These are phyloP conservation scores for Penicillium manginii DNA, from an alignment of 495 filamentous ascomycete species.

Conservation along the genomic window DNA sequence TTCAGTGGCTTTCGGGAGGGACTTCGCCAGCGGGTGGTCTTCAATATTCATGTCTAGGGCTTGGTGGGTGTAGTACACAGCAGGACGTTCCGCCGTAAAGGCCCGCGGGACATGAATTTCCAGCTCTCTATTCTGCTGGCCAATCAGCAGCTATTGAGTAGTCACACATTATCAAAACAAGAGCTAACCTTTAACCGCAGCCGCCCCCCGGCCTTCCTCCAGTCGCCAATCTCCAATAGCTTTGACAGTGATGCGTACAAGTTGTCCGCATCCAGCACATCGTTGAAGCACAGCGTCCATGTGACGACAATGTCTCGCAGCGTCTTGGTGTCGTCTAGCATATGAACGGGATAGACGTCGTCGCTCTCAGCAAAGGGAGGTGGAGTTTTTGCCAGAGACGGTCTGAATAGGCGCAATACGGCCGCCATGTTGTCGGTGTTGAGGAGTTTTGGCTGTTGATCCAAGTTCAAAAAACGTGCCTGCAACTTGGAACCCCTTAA, in stretches of 20 bases:
- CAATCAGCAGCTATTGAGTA: conserved; percentile 3
- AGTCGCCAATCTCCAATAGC: conserved; percentile 43
- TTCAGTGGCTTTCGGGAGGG: conserved; percentile 27
- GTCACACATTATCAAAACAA: background rate
- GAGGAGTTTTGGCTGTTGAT: no score
- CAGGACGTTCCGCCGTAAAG: conserved; percentile 31
- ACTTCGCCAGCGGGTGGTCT: conserved; percentile 37
- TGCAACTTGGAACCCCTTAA: no score
- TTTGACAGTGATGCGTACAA: conserved; percentile 39
- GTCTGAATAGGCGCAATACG: no score
- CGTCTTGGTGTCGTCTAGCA: conserved; percentile 13
- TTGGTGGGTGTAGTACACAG: conserved; percentile 37
- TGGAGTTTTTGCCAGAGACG: no score
- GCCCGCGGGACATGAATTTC: conserved; percentile 42
- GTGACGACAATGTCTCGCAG: conserved; percentile 8
- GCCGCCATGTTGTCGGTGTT: no score
- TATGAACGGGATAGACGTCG: conserved; percentile 21
- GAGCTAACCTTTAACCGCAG: conserved; percentile 36
- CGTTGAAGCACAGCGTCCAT: conserved; percentile 43
- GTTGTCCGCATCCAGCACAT: conserved; percentile 51
- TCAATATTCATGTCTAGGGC: conserved; percentile 28
- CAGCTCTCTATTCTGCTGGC: conserved; percentile 23
- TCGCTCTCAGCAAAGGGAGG: background rate
- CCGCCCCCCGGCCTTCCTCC: conserved; percentile 50
- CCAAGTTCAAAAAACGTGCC: no score